Evolutionary conservation across 2,329 filamentous ascomycete species (phyloP).

Genomic region (Alternaria sp.): DNA sequence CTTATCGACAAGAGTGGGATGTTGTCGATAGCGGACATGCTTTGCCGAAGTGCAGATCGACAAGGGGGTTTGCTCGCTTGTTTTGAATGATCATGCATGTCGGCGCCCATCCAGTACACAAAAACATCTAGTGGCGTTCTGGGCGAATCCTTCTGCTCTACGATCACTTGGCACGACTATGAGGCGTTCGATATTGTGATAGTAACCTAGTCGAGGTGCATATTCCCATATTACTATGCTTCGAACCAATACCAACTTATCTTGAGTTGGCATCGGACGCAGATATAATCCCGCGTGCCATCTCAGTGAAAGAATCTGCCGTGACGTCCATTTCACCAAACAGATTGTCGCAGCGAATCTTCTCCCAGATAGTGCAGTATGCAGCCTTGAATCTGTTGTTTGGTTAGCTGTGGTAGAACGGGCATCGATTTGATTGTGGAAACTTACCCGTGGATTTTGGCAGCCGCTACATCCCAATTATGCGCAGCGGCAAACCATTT

Average conservation of each 20-base stretch:
- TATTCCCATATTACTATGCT: background rate
- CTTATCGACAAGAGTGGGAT: background rate
- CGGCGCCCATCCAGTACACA: background rate
- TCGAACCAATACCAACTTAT: background rate
- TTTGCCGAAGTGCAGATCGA: background rate
- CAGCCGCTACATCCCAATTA: background rate
- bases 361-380: background rate
- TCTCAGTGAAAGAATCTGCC: background rate
- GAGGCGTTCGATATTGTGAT: background rate
- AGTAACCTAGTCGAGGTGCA: background rate
- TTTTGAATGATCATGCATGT: background rate
- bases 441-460: background rate
- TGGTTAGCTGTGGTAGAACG: background rate
- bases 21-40: background rate
- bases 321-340: background rate
- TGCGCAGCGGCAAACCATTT: background rate
- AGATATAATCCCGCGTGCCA: background rate
- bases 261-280: background rate
- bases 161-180: background rate
- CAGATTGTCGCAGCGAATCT: background rate
- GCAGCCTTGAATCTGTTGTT: background rate
- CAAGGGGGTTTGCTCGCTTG: background rate
- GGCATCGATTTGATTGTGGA: background rate
- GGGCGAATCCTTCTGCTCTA: background rate
- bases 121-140: background rate